A percentile compares a stretch with the other conserved stretches of the same genome.
Evolutionary conservation across 805 yeast species (phyloP).

Genomic region (Komagataella mondaviorum): DNA sequence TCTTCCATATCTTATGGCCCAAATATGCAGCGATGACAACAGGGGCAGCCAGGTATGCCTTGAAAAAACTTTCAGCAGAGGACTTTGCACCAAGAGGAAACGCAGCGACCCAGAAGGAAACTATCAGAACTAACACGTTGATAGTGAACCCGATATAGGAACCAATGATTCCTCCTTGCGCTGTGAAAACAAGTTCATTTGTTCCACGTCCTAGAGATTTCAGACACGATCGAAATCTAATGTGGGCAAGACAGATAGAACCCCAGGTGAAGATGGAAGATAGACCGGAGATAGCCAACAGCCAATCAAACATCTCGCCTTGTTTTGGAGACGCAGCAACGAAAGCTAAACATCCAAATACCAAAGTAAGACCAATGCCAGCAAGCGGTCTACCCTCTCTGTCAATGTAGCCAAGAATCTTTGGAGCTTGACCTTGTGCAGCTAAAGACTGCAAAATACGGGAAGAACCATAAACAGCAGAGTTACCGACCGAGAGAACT

Average conservation of each 20-base stretch:
- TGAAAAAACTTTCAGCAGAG: slow-evolving; percentile 47
- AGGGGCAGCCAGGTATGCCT: slow-evolving; percentile 51
- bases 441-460: slow-evolving; percentile 56
- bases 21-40: slow-evolving; percentile 38
- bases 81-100: slow-evolving; percentile 47
- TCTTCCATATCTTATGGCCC: slow-evolving; percentile 17
- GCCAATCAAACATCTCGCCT: slow-evolving; percentile 54
- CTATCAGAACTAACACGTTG: slow-evolving; percentile 26
- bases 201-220: slow-evolving; percentile 36
- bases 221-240: slow-evolving; percentile 48
- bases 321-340: slow-evolving; percentile 32
- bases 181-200: slow-evolving; percentile 29
- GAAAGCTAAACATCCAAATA: slow-evolving; percentile 42
- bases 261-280: slow-evolving; percentile 47
- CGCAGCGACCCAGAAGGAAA: slow-evolving; percentile 44
- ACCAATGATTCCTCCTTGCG: slow-evolving; percentile 41
- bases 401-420: slow-evolving; percentile 35
- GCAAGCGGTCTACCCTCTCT: slow-evolving; percentile 34
- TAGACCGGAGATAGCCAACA: slow-evolving; percentile 37
- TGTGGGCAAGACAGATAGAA: slow-evolving; percentile 40
- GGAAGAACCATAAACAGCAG: slow-evolving; percentile 37
- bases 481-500: slow-evolving; percentile 42
- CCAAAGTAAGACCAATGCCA: slow-evolving; percentile 41
- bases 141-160: slow-evolving; percentile 26
- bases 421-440: slow-evolving; percentile 43